Percentiles rank a stretch among this genome's conserved stretches.
Conservation (phyloP, 2,329 filamentous ascomycete species). For the Aspergillus novoparasiticus region DNA sequence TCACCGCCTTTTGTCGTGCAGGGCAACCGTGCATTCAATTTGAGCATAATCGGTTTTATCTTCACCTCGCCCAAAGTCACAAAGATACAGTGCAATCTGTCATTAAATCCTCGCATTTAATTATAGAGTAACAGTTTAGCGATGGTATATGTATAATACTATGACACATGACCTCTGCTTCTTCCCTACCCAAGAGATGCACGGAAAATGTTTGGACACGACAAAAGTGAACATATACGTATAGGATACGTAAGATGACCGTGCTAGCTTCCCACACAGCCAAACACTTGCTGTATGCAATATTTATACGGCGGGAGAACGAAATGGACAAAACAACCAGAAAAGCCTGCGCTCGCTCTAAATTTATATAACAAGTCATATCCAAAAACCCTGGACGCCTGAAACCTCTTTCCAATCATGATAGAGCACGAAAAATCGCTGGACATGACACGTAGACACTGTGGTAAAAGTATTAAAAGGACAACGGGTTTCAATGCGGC, state of each 20-base stretch:
- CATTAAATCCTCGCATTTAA: neutral
- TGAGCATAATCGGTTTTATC: neutral
- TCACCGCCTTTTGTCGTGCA: slow-evolving; percentile 6
- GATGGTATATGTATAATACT: neutral
- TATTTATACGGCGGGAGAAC: neutral
- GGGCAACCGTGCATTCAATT: neutral
- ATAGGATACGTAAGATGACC: neutral
- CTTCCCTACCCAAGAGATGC: neutral
- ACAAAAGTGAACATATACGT: neutral
- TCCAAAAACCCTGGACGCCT: slow-evolving; percentile 14
- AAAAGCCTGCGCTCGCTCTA: slow-evolving; percentile 11
- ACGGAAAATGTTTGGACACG: neutral
- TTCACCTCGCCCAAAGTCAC: neutral
- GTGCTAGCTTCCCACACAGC: neutral
- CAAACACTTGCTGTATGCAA: neutral
- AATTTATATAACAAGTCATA: slow-evolving; percentile 11
- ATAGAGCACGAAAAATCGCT: slow-evolving; percentile 10
- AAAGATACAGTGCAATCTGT: neutral
- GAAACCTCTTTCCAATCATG: slow-evolving; percentile 10
- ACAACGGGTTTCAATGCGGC: slow-evolving; percentile 21
- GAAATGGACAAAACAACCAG: neutral
- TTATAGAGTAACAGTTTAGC: neutral
- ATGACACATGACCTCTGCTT: slow-evolving; percentile 1
- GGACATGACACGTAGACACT: slow-evolving; percentile 13
- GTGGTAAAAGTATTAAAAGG: slow-evolving; percentile 6